Conservation (phyloP, 805 yeast genomes). For the Yamadazyma endophytica region DNA sequence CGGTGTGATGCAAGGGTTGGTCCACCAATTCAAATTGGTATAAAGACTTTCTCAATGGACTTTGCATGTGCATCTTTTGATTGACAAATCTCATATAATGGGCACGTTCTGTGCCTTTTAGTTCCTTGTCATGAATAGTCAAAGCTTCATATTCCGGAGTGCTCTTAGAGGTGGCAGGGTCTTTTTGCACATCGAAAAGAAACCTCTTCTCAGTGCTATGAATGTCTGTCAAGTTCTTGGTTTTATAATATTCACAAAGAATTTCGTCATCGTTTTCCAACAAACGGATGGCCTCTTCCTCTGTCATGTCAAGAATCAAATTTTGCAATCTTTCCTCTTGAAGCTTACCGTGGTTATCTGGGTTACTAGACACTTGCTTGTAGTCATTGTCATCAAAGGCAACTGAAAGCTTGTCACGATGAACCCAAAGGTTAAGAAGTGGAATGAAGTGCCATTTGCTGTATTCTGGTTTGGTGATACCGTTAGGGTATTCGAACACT, state of each 20-base stretch:
- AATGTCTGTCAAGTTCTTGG: slow-evolving; percentile 20
- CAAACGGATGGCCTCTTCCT: slow-evolving; percentile 18
- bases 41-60: slow-evolving; percentile 14
- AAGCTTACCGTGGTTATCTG: slow-evolving; percentile 3
- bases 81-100: slow-evolving; percentile 10
- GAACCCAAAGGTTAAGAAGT: slow-evolving; percentile 14
- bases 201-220: slow-evolving; percentile 20
- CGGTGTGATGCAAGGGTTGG: slow-evolving; percentile 12
- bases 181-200: slow-evolving; percentile 3
- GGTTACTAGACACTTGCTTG: slow-evolving; percentile 2
- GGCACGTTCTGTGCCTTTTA: slow-evolving; percentile 6
- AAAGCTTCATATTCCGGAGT: neutral
- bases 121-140: slow-evolving; percentile 4
- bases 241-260: slow-evolving; percentile 22
- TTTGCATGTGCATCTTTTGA: slow-evolving; percentile 10
- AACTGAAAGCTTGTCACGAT: slow-evolving; percentile 5
- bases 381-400: slow-evolving; percentile 13
- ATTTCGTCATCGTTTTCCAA: slow-evolving; percentile 18
- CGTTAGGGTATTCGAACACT: slow-evolving; percentile 15
- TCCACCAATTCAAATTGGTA: slow-evolving; percentile 14
- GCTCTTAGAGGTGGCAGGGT: neutral
- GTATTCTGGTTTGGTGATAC: slow-evolving; percentile 17
- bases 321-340: slow-evolving; percentile 6
- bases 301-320: slow-evolving; percentile 18
- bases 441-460: slow-evolving; percentile 20